These are phyloP conservation scores for Nannochloropsis gaditana DNA, from an alignment of 108 stramenopile genomes.

Conservation along the genomic window DNA sequence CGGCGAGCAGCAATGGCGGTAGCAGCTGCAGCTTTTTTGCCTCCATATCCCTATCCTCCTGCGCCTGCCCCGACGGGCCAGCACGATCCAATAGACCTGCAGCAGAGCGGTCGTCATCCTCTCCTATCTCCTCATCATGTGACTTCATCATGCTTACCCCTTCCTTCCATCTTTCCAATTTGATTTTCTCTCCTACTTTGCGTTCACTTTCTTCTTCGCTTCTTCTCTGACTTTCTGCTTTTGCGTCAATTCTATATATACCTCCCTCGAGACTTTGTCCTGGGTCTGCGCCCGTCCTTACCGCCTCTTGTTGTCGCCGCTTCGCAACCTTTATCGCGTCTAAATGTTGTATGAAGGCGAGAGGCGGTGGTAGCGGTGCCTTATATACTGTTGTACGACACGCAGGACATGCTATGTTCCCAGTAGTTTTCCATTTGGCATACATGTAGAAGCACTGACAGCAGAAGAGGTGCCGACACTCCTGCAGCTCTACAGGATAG, in stretches of 20 bases:
- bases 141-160: no score
- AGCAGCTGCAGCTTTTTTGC: background rate
- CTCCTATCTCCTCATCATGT: background rate
- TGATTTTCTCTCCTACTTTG: no score
- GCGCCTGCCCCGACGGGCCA: background rate
- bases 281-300: background rate
- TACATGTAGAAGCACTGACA: background rate
- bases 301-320: background rate
- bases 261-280: no score
- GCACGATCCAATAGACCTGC: background rate
- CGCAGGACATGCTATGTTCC: background rate
- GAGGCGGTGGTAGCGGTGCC: background rate
- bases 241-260: no score
- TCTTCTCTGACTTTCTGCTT: no score
- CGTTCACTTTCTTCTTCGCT: no score
- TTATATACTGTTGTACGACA: background rate
- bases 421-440: background rate
- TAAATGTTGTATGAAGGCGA: background rate
- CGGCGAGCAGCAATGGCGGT: background rate
- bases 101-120: background rate
- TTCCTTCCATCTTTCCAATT: no score
- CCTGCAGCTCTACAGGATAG: constrained; percentile 11
- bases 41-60: background rate
- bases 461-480: constrained; percentile 12
- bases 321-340: background rate